phyloP scores from a whole-genome alignment of 805 yeast species.

The Metschnikowia aberdeeniae region DNA sequence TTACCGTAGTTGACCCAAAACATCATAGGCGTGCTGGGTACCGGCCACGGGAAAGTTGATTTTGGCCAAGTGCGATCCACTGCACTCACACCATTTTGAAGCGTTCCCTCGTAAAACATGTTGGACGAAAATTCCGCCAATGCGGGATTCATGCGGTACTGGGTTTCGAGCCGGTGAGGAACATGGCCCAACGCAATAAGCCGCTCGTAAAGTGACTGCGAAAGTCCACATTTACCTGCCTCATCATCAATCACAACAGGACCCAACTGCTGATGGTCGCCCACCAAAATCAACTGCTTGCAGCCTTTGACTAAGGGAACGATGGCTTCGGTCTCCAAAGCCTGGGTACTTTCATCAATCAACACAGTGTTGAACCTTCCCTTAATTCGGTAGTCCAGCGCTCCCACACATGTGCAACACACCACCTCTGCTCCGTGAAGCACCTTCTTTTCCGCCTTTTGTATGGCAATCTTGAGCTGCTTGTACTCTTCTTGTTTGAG shows the following conservation, averaged over 20 bases:
- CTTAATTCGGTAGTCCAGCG: constrained; percentile 68
- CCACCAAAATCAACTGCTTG: constrained; percentile 83
- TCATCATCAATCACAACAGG: constrained; percentile 79
- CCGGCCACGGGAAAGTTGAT: constrained; percentile 88
- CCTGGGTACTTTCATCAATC: constrained; percentile 92
- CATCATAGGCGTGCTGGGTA: constrained; percentile 84
- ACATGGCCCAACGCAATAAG: constrained; percentile 74
- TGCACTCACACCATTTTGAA: constrained; percentile 86
- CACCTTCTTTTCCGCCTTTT: constrained; percentile 44
- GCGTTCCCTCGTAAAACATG: constrained; percentile 87
- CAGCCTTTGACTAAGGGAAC: constrained; percentile 89
- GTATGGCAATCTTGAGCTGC: constrained; percentile 4
- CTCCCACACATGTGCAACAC: constrained; percentile 90
- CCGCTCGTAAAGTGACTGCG: constrained; percentile 84
- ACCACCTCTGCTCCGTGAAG: constrained; percentile 67
- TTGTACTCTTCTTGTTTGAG: constrained; percentile 9
- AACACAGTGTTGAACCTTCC: constrained; percentile 70
- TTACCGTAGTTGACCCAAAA: constrained; percentile 88
- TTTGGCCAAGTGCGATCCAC: constrained; percentile 57
- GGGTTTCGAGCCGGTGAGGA: constrained; percentile 85
- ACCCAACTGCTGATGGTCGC: constrained; percentile 94
- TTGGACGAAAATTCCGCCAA: constrained; percentile 84
- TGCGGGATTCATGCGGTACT: constrained; percentile 92
- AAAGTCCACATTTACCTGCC: constrained; percentile 84
- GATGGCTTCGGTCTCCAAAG: constrained; percentile 86